Evolutionary conservation across 805 yeast genomes (phyloP).

Genomic region (Saccharomycopsis sp.): DNA sequence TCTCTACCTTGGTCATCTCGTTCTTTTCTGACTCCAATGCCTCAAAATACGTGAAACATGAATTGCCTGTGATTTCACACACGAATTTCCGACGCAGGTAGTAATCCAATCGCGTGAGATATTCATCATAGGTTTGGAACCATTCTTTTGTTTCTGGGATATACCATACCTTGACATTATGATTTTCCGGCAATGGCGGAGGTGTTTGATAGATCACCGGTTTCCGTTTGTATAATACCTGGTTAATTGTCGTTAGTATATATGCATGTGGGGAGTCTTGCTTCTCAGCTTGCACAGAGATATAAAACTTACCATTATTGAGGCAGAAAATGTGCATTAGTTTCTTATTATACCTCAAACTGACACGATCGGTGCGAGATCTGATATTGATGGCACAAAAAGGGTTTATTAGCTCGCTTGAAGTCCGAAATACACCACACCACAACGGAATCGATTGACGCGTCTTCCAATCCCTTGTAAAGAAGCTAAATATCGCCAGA

Average conservation of each 20-base stretch:
- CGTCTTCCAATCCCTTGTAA: neutral
- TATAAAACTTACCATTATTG: neutral
- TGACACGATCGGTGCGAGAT: neutral
- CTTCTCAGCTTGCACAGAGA: too few relatives aligned
- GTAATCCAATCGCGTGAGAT: slow-evolving; percentile 64
- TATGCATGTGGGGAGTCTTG: too few relatives aligned
- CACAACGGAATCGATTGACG: neutral
- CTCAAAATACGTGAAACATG: slow-evolving; percentile 85
- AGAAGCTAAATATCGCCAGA: neutral
- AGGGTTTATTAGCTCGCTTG: neutral
- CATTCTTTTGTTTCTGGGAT: slow-evolving; percentile 86
- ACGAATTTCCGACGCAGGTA: slow-evolving; percentile 74
- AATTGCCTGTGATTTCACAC: slow-evolving; percentile 93
- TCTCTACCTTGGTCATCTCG: slow-evolving; percentile 60
- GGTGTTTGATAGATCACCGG: slow-evolving; percentile 56
- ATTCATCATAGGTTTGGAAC: slow-evolving; percentile 73
- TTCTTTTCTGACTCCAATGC: slow-evolving; percentile 72
- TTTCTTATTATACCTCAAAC: neutral
- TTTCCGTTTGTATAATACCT: slow-evolving; percentile 75
- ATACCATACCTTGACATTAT: slow-evolving; percentile 63
- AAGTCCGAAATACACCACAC: neutral
- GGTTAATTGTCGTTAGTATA: slow-evolving; percentile 14
- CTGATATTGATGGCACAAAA: slow-evolving; percentile 35
- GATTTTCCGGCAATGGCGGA: slow-evolving; percentile 48
- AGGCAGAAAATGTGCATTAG: neutral